Conservation (phyloP, 2,329 filamentous ascomycete species). For the Leptodontidium sp. region DNA sequence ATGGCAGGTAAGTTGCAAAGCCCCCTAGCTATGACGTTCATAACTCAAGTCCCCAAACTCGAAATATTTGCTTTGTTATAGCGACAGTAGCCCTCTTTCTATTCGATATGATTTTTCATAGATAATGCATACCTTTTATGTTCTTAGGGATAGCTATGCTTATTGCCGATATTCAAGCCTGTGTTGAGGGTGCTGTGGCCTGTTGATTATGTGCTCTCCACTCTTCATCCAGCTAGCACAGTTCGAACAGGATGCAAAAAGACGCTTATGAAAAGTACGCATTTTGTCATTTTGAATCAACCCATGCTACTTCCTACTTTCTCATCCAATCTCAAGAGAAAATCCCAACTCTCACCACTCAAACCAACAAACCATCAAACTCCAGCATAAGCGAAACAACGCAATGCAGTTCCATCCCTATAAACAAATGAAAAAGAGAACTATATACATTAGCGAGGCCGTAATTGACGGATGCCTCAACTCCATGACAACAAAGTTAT, state of each 20-base stretch:
- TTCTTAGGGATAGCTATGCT: too few relatives aligned
- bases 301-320: background rate
- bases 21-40: background rate
- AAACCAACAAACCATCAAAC: background rate
- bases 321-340: background rate
- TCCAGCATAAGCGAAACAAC: background rate
- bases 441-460: conserved; percentile 13
- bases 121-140: too few relatives aligned
- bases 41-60: background rate
- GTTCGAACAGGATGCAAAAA: background rate
- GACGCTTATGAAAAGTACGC: background rate
- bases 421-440: conserved; percentile 14
- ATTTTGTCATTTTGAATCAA: background rate
- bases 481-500: conserved; percentile 4
- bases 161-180: too few relatives aligned
- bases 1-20: too few relatives aligned
- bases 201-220: background rate
- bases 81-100: background rate
- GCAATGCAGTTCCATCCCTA: background rate
- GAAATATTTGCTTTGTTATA: background rate
- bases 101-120: background rate
- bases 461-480: conserved; percentile 16
- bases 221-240: background rate
- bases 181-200: too few relatives aligned
- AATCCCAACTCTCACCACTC: background rate